A percentile compares a stretch with the other conserved stretches of the same genome.
These are phyloP conservation scores for Beauveria sp. DNA, from an alignment of 2,329 filamentous ascomycete species.

Conservation along the genomic window DNA sequence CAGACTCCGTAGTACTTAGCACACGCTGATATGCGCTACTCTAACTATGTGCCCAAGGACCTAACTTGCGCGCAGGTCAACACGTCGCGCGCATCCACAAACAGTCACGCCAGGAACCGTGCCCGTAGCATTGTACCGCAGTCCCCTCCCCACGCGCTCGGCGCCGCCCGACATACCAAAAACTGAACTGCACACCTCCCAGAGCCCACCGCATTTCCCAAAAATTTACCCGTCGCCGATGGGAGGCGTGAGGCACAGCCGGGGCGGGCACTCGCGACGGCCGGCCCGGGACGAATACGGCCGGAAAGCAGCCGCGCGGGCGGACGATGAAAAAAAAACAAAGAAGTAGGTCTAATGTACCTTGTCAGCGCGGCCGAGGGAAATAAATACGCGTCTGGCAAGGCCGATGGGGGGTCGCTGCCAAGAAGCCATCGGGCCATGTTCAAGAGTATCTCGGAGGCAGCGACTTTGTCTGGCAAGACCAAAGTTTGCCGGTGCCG, in stretches of 20 bases:
- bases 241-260: constrained; percentile 1
- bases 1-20: too few relatives aligned
- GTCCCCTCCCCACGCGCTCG: constrained; percentile 1
- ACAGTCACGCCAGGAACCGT: constrained; percentile 6
- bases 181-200: neutral
- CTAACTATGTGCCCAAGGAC: too few relatives aligned
- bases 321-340: neutral
- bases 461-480: neutral
- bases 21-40: too few relatives aligned
- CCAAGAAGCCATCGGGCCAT: neutral
- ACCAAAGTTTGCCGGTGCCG: neutral
- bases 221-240: neutral
- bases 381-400: neutral
- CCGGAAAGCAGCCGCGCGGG: neutral
- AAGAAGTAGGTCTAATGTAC: neutral
- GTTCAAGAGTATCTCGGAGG: constrained; percentile 6
- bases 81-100: constrained; percentile 5
- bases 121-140: neutral
- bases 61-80: neutral
- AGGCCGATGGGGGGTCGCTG: constrained; percentile 6
- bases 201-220: neutral
- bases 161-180: neutral
- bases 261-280: neutral
- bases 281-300: neutral
- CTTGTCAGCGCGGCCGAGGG: neutral